These are phyloP conservation scores for Termitomyces sp. DNA, from an alignment of 768 basidiomycete species.

Conservation along the genomic window DNA sequence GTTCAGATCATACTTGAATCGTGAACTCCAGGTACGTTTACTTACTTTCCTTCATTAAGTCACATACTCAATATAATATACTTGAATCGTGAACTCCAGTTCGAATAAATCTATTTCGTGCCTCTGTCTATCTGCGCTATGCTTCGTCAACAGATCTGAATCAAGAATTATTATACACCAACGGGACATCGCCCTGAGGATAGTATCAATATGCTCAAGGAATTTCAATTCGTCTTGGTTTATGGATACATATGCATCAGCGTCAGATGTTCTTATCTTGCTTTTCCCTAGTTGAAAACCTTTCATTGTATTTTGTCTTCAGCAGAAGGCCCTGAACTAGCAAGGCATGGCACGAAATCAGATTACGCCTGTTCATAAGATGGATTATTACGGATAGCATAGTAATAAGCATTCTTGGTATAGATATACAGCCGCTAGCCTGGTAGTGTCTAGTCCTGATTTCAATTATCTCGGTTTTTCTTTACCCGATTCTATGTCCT, in stretches of 20 bases:
- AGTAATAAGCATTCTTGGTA: constrained; percentile 1
- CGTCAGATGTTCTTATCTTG: constrained; percentile 55
- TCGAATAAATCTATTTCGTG: too few relatives aligned
- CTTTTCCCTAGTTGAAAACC: constrained; percentile 61
- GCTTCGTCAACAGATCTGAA: too few relatives aligned
- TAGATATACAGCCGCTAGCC: constrained; percentile 1
- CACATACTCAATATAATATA: too few relatives aligned
- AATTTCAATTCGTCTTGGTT: constrained; percentile 67
- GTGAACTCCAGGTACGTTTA: too few relatives aligned
- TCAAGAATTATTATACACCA: constrained; percentile 33
- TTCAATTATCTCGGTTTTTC: constrained; percentile 25
- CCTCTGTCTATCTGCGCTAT: too few relatives aligned
- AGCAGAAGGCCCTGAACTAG: constrained; percentile 25
- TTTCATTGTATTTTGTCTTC: constrained; percentile 61
- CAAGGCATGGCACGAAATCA: constrained; percentile 33
- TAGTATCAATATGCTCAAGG: constrained; percentile 73
- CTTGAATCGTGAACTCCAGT: too few relatives aligned
- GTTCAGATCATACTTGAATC: too few relatives aligned
- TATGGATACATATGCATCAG: constrained; percentile 65
- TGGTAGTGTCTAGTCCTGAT: background rate
- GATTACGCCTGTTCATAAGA: background rate
- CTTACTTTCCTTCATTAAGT: too few relatives aligned
- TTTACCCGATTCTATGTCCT: constrained; percentile 54
- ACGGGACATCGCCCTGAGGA: constrained; percentile 48
- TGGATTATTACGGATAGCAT: constrained; percentile 2